Evolutionary conservation across 1,284 basidiomycete species (phyloP), one percentile per base, ranked within the genome.

Genomic region (Athelia sp.): DNA sequence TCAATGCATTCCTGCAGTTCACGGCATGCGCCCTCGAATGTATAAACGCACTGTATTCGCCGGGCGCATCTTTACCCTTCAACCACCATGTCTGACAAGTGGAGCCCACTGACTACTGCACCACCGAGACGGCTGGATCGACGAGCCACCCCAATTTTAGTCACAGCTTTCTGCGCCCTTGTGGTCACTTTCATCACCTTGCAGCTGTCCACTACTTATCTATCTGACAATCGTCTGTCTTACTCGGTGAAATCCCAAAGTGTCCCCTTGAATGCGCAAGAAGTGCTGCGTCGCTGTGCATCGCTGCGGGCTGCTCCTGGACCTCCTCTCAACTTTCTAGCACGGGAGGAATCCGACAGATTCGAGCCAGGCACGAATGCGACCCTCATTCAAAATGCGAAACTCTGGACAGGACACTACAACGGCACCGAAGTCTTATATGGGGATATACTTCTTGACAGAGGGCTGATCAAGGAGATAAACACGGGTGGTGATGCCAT

Each of bases 341-440:
- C 63, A 24, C 76, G 92, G 19, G 73, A 67, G 0, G 59, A 64
- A 35, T 90, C 82, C 11, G 90, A 94, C 61, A 74, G 90, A 22
- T 90, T 76, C 57, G 84, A 78, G 24, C 58, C 68, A 8, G 83
- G 82, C 8, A 88, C 87, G 1, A 72, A 71, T 18, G 69, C 85
- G 4, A 80, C 81, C 2, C 71, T 87, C 54, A 78, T 94, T 53
- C 75, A 72, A 62, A 93, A 93, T 61, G 91, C 83, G 14, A 90
- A 81, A 0, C 74, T 95, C 17, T 93, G 90, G 90, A 93, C 90
- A 1, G 90, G 90, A 43, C 73, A 74, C 44, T 65, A 78, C 31
- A 72, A 79, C 38, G 85, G 84, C 2, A 69, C 73, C 26, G 83
- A 91, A 62, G 72, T 90, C 31, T 60, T 90, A 18, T 62, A 74